These are phyloP conservation scores for Lasiosphaeriaceae sp. DNA, from an alignment of 495 filamentous ascomycete genomes.

Conservation along the genomic window DNA sequence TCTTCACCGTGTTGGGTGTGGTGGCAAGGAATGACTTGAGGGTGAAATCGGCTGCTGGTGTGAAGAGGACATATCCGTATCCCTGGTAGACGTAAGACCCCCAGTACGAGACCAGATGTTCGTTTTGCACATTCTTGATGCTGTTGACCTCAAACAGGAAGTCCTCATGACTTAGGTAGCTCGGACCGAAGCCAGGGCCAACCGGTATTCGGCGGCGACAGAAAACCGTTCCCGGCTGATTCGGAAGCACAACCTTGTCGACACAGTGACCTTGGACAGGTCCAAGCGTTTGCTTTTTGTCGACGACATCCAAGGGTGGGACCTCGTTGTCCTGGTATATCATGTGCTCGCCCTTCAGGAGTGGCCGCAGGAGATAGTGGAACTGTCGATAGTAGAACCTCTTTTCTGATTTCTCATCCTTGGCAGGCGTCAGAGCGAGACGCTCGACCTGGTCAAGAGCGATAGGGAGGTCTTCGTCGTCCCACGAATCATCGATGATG, in stretches of 20 bases:
- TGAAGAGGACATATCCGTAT: constrained; percentile 71
- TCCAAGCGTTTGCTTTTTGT: constrained; percentile 50
- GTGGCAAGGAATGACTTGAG: constrained; percentile 74
- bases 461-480: constrained; percentile 85
- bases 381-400: constrained; percentile 82
- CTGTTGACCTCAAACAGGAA: constrained; percentile 66
- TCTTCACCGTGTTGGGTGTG: constrained; percentile 62
- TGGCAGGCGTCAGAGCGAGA: constrained; percentile 57
- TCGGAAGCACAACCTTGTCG: constrained; percentile 66
- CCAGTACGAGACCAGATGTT: constrained; percentile 77
- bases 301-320: constrained; percentile 67
- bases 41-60: constrained; percentile 69
- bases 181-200: constrained; percentile 44
- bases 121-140: constrained; percentile 63
- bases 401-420: constrained; percentile 60
- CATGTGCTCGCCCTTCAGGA: constrained; percentile 66
- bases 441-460: constrained; percentile 65
- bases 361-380: constrained; percentile 68
- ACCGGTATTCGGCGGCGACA: constrained; percentile 69
- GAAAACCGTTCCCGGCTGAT: constrained; percentile 56
- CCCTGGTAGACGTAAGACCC: constrained; percentile 74
- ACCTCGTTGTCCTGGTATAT: constrained; percentile 75
- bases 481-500: constrained; percentile 79
- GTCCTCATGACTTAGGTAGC: constrained; percentile 58
- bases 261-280: constrained; percentile 43